Base-by-base conservation (phyloP, 1,284 basidiomycete species). In the Microbotryum lychnidis-dioicae region DNA sequence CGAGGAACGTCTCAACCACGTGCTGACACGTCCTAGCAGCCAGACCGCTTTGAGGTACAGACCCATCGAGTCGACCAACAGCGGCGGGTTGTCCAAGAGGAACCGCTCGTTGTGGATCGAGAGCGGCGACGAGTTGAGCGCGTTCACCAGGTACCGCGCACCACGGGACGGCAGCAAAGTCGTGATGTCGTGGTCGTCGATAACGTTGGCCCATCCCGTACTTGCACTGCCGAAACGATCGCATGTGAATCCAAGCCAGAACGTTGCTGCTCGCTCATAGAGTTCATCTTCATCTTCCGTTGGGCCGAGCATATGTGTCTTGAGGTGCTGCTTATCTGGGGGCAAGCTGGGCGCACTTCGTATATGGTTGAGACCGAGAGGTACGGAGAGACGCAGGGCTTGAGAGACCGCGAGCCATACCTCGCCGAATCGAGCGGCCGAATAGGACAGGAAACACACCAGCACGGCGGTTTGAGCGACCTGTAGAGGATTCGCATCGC, bases 361-460 rank as follows among this genome's bases (percentile, higher is more conserved):
- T n/a, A 65, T 37, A 61, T 68, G 62, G 47, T 71, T 69, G 20
- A 69, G 45, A 37, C 87, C 84, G 37, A 90, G 78, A 10, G 88
- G 87, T 21, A 89, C 80, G 42, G 86, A 85, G 21, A 88, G 85
- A 20, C 88, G 80, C 27, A 85, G 87, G 71, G 88, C 86, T 70
- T 89, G 87, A 10, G 83, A 86, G n/a, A 87, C 85, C 74, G 89
- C 89, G 52, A 89, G 86, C 87, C 87, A 91, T 8, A 89, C 85
- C 75, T 91, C 88, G 7, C 89, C 87, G 86, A 88, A 51, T 58
- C 87, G 81, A 3, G 87, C 88, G 74, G 89, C 87, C 63, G 87
- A 84, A 72, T 89, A 89, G 67, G 89, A 87, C 75, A 87, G 89
- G 86, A 88, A 90, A 1, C 85, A 87, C 31, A 90, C 80, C 37